Base-by-base conservation (phyloP, 371 early-diverging fungal species). In the Zychaea mexicana region DNA sequence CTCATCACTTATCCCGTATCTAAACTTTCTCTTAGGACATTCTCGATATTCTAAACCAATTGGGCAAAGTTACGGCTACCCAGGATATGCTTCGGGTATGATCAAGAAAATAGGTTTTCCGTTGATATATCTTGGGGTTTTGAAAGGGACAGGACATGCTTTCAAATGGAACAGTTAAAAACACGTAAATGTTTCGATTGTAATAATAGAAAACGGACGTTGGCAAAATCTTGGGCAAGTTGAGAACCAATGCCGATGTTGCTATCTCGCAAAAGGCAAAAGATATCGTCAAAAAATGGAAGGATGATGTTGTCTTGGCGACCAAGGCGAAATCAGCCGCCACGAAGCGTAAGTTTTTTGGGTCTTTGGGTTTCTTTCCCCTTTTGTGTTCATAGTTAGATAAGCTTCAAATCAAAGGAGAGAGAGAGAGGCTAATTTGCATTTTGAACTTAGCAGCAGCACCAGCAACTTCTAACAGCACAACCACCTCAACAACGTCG, bases 261-360 rank as follows among this genome's bases (percentile, higher is more conserved):
- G 78, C 77, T 5, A 85, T 94, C 19, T 85, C 88, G 0, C 76
- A 70, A 42, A 62, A 79, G 57, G 89, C 92, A 2, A 92, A 89
- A 65, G 85, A 77, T 27, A 77, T 92, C 39, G 90, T 95, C 2
- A 77, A 78, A 60, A 90, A 89, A 54, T 96, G 96, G 96, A 93
- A 94, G 72, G 72, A 80, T 58, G 89, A 91, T 60, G 88, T 93
- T 6, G 70, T 52, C 1, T 6, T 30, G 27, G 31, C 38, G 32
- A 33, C 52, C 28, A 62, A 72, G 59, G 21, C 59, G 17, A 68
- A 70, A 10, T 73, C 71, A 57, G 61, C 67, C 17, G 36, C 72
- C 32, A 26, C 74, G 12, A 73, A 66, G 22, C 55, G 66, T 17
- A 49, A 60, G 10, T 31, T 61, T 28, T 21, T 19, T n/a, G n/a